A percentile compares a stretch with the other conserved stretches of the same genome.
phyloP scores from a whole-genome alignment of 306 rosid genomes.

The Purshia tridentata region DNA sequence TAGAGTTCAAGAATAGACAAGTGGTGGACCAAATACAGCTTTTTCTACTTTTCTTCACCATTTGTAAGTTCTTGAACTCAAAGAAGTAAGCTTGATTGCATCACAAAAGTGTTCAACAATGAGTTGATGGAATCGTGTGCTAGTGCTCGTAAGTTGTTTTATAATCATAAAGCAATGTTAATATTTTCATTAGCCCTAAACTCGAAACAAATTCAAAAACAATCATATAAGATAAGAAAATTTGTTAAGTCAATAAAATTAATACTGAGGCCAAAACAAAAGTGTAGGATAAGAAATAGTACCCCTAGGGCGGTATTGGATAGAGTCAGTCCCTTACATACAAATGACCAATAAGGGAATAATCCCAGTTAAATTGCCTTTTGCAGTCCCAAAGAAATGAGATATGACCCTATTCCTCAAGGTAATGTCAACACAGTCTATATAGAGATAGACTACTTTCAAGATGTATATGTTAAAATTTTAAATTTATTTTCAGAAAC shows the following conservation, averaged over 20 bases:
- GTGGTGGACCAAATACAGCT: neutral
- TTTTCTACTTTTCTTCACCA: no score
- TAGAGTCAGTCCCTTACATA: constrained; percentile 13
- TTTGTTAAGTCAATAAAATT: neutral
- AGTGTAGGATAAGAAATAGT: neutral
- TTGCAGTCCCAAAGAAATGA: neutral
- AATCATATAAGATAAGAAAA: neutral
- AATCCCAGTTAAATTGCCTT: constrained; percentile 17
- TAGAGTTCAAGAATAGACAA: constrained; percentile 16
- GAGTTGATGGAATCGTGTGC: no score
- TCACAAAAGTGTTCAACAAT: no score
- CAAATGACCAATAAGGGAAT: constrained; percentile 4
- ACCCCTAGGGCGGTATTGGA: constrained; percentile 12
- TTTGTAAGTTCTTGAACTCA: no score
- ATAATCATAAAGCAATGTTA: constrained; percentile 8
- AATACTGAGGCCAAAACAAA: neutral
- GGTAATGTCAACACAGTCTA: constrained; percentile 11
- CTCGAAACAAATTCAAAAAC: constrained; percentile 3
- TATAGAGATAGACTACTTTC: constrained; percentile 12
- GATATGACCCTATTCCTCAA: constrained; percentile 1
- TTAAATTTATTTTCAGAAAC: constrained; percentile 27
- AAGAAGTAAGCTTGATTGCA: no score
- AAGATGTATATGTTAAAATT: constrained; percentile 14
- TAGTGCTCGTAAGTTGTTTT: no score
- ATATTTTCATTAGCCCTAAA: neutral